Base-by-base conservation (phyloP, 306 rosid genomes). In the Psophocarpus tetragonolobus region DNA sequence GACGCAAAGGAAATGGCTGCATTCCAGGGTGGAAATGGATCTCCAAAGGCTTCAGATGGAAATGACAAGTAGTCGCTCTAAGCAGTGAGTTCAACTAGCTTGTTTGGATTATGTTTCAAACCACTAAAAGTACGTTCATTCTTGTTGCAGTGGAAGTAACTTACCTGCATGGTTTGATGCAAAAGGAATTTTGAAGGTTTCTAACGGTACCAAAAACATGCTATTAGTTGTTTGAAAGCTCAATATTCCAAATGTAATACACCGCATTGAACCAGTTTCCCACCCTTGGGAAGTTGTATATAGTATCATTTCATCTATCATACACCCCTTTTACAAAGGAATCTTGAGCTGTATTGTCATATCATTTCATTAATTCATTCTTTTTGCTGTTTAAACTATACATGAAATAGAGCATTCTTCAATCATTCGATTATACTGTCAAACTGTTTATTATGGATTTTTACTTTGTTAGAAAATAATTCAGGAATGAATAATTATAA, bases 1-100 rank as follows among this genome's bases (percentile, higher is more conserved):
- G 91, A 85, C 67, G 71, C 73, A 36, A 90, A 85, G 57, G 97
- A 92, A 83, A 58, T 84, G 95, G 83, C 96, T 57, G 61, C 95
- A 11, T 41, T 18, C 32, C 83, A 75, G 47, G 87, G 88, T 17
- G 92, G 90, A 56, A 90, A 80, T 80, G 94, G 88, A 67, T 73
- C 91, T 75, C 68, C 83, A 41, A 82, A 45, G 48, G 6, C 83
- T 24, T 82, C 73, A 79, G 88, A 87, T 81, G 91, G 83, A 81
- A 91, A 80, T 82, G 90, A 79, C 61, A 79, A 82, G 83, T 77
- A 88, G 41, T 29, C 30, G 33, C 15, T 27, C 21, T 29, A 60
- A 57, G 41, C 38, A 81, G 65, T 74, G 85, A 82, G 33, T 71
- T 56, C 13, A 61, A 48, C 74, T 58, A 60, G 64, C 26, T 71